A percentile compares a stretch with the other conserved stretches of the same genome.
phyloP scores from a whole-genome alignment of 768 basidiomycete genomes.

The Strobilomyces echinocephalus region DNA sequence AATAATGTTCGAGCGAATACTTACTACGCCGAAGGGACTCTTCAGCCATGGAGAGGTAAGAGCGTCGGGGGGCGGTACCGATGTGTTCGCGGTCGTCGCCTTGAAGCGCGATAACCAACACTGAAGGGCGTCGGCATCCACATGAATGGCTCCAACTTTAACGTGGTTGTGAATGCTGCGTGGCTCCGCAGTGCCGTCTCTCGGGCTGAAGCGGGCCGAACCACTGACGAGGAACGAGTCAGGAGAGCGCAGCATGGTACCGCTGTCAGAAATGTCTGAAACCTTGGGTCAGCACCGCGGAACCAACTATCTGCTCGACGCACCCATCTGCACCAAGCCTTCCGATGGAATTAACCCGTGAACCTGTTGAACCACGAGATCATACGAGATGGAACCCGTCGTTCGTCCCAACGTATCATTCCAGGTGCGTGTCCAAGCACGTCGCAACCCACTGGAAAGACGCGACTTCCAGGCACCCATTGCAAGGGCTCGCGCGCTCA shows the following conservation, averaged over 20 bases:
- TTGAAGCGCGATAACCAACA: conserved; percentile 14
- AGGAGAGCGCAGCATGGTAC: conserved; percentile 43
- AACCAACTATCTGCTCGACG: conserved; percentile 3
- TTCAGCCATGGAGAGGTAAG: conserved; percentile 26
- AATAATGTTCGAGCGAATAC: conserved; percentile 1
- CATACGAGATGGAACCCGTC: conserved; percentile 50
- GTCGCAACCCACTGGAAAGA: conserved; percentile 52
- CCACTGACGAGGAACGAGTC: conserved; percentile 41
- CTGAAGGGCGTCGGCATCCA: conserved; percentile 42
- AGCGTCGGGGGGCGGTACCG: conserved; percentile 2
- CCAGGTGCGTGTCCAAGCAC: conserved; percentile 67
- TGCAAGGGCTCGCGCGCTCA: conserved; percentile 36
- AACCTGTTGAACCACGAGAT: conserved; percentile 46
- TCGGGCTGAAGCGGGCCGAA: conserved; percentile 57
- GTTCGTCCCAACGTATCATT: conserved; percentile 65
- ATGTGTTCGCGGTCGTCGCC: neutral
- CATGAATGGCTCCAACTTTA: conserved; percentile 41
- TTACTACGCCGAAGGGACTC: conserved; percentile 24
- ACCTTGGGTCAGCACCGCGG: neutral
- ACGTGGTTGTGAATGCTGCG: conserved; percentile 48
- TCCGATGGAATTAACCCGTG: conserved; percentile 36
- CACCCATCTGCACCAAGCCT: conserved; percentile 27
- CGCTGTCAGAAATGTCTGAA: conserved; percentile 23
- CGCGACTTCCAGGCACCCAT: conserved; percentile 64
- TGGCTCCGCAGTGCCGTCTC: conserved; percentile 47